Base-by-base conservation (phyloP, 106 monocot species). In the Narthecium ossifragum region DNA sequence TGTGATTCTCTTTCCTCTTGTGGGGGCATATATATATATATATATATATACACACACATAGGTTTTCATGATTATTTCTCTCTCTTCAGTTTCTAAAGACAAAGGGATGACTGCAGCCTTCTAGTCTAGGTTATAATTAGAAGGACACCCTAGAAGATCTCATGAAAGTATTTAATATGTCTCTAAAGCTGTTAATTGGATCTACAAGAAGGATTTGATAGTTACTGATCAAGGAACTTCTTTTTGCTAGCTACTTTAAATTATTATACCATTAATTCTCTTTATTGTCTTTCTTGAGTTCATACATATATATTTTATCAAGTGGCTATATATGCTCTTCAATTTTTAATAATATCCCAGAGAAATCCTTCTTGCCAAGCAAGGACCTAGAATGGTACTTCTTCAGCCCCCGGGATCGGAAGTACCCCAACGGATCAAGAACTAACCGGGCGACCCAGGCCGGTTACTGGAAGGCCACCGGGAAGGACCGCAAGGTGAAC, bases 321-420 rank as follows among this genome's bases (percentile, higher is more conserved):
- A 6, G 5, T 10, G 5, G 7, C 36, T 36, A 10, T 36, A 6
- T 36, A 34, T 26, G 22, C 9, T 23, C 0, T 8, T 10, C 0
- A 53, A 26, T 6, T 29, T 6, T 41, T 51, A 27, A 18, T 26
- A 4, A 3, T 57, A 8, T 55, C 32, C 50, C 59, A 86, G 86
- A 81, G 26, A 86, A 78, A 69, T 86, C 86, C 3, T 75, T 86
- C 65, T 56, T 86, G 40, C 78, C 78, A 20, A 78, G 86, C 39
- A 61, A 66, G 63, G 86, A 86, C 25, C 74, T 73, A 0, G 81
- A 86, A 26, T 86, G 86, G 86, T 86, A 86, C 36, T 86, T 86
- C 78, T 86, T 86, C 31, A 69, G 81, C 0, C 77, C 77, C 3
- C 64, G 86, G 23, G 86, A 86, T 33, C 55, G 86, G 0, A 86